Base-by-base conservation (phyloP, 1,284 basidiomycete species). In the Pyrrhoderma lamaoense region DNA sequence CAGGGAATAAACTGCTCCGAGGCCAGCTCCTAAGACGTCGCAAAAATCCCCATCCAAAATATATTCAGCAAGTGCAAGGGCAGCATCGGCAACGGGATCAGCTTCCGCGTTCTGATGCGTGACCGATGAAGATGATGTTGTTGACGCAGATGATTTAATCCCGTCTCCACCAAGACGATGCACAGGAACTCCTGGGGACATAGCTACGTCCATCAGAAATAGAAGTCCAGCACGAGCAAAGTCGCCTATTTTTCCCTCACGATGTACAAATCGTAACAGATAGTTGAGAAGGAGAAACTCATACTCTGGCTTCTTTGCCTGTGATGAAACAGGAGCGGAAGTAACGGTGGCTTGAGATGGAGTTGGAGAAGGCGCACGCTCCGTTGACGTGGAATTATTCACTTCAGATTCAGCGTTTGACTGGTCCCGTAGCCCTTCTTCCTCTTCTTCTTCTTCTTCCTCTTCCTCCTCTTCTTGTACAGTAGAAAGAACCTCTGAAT, bases 271-370 rank as follows among this genome's bases (percentile, higher is more conserved):
- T 2, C 93, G 90, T 16, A 98, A 80, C 34, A 99, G 82, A 63
- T 96, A 96, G 58, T 94, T 92, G 75, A 98, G 97, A 9, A 96
- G 73, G 8, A 95, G 77, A 62, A 95, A 96, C 63, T 96, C 93
- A 61, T 94, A 94, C 69, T 93, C 89, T n/a, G 84, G 70, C 63
- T 89, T 89, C 61, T 79, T 81, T 19, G 67, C 65, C 1, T 64
- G 54, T 2, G 74, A 67, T 9, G 71, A 67, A 19, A 66, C 64
- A 13, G 73, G 72, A 2, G 70, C 71, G 9, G 77, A 77, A 37
- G 74, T 80, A 35, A 79, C 70, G 1, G 82, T 82, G 3, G 67
- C 66, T 53, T 82, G 76, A 2, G 84, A 85, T 19, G 75, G 73
- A 13, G 77, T 68, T 3, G 82, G 81, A 14, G 83, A 84, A 3